Base-by-base conservation (phyloP, 2,329 filamentous ascomycete species). In the Trichoderma semiorbis region DNA sequence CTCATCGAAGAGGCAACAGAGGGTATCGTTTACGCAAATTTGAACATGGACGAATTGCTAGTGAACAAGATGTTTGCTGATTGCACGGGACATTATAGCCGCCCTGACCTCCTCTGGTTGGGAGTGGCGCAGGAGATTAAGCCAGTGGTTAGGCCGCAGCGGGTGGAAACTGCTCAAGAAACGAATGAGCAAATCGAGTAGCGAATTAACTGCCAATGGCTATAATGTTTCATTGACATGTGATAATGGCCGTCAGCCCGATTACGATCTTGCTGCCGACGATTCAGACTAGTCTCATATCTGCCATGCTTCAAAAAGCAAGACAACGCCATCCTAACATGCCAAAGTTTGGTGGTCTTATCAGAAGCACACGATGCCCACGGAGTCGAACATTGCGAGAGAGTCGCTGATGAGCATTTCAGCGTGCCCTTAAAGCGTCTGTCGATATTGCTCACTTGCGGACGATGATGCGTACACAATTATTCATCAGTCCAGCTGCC, bases 51-150 rank as follows among this genome's bases (percentile, higher is more conserved):
- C n/a, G 57, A 70, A 24, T 7, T 39, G 12, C 24, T 70, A 5
- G 32, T 30, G 32, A 55, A 2, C 24, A 69, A 53, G 32, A 69
- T 69, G 57, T 69, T 69, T 69, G 57, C 58, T 16, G 67, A 69
- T 28, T 69, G 57, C 26, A 62, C 58, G n/a, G 67, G 67, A 12
- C 67, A 69, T 7, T 69, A 28, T 6, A 62, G 57, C 39, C 67
- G 57, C 21, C 67, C 67, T 5, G 67, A 69, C 3, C 30, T 63
- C 5, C 58, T 69, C 24, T 69, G 67, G 57, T 3, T 62, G n/a
- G 67, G 67, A 6, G 58, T 62, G 1, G 32, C 73, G 3, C 14
- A 26, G 1, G 74, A 68, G 3, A 24, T 76, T 0, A 65, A 72
- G 3, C 24, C n/a, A 5, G 62, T 66, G 1, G 34, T 66, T 18